phyloP scores from a whole-genome alignment of 352 stramenopile species.

The Ochromonadaceae sp. region DNA sequence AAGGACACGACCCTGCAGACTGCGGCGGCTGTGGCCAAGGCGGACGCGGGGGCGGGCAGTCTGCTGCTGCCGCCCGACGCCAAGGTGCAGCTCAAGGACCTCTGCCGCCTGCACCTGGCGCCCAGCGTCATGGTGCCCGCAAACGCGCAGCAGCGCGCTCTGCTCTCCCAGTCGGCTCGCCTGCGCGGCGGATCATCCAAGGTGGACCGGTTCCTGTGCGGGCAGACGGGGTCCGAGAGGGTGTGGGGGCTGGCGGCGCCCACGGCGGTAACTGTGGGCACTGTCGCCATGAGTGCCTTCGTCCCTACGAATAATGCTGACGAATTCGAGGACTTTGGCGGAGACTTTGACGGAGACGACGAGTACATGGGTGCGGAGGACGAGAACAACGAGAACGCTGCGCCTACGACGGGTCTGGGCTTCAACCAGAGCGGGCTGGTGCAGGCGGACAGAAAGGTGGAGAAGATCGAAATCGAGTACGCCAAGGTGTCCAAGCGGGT shows the following conservation, averaged over 20 bases:
- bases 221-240: too few species aligned
- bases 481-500: constrained; percentile 86
- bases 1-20: constrained; percentile 14
- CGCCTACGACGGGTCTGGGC: constrained; percentile 25
- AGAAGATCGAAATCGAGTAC: constrained; percentile 83
- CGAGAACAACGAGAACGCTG: constrained; percentile 23
- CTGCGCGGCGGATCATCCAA: too few species aligned
- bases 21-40: constrained; percentile 8
- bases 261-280: too few species aligned
- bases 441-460: constrained; percentile 67
- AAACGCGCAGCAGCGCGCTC: too few species aligned
- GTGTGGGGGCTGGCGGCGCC: too few species aligned
- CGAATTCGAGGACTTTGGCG: constrained; percentile 29
- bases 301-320: constrained; percentile 14
- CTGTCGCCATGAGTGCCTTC: too few species aligned
- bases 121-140: constrained; percentile 28
- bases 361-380: constrained; percentile 16
- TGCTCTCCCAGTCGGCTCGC: too few species aligned
- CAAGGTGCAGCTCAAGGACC: constrained; percentile 50
- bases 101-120: constrained; percentile 60
- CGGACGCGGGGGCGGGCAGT: background rate
- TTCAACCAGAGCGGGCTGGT: constrained; percentile 41
- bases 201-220: too few species aligned
- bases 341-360: constrained; percentile 24
- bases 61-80: constrained; percentile 19